A percentile compares a stretch with the other conserved stretches of the same genome.
These are phyloP conservation scores for Mortierella sp. DNA, from an alignment of 371 early-diverging fungal genomes.

Conservation along the genomic window DNA sequence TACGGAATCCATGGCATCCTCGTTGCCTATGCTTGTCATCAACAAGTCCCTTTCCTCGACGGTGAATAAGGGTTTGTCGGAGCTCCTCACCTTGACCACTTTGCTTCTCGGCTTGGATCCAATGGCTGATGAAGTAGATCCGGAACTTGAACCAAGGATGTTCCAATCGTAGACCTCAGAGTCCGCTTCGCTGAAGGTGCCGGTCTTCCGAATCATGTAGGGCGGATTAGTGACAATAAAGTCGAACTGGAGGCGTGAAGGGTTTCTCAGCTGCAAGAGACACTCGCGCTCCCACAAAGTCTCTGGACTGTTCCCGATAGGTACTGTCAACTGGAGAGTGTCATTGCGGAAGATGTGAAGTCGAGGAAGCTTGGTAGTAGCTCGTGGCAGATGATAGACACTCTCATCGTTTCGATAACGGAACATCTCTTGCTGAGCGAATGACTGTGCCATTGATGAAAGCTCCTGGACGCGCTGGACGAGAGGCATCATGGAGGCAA, in stretches of 20 bases:
- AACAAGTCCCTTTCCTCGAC: constrained; percentile 5
- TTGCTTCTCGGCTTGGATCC: constrained; percentile 57
- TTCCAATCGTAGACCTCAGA: constrained; percentile 63
- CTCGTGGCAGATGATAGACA: no score
- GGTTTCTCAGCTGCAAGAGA: constrained; percentile 58
- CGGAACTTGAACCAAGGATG: constrained; percentile 56
- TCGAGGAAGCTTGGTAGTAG: constrained; percentile 49
- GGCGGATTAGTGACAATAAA: constrained; percentile 77
- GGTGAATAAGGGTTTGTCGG: constrained; percentile 24
- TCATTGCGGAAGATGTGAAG: constrained; percentile 69
- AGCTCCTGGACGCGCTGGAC: constrained; percentile 26
- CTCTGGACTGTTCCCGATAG: constrained; percentile 17
- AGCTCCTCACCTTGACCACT: constrained; percentile 43
- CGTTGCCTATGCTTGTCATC: constrained; percentile 11
- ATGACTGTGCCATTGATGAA: constrained; percentile 6
- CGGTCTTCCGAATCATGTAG: constrained; percentile 74
- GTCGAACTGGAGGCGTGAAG: constrained; percentile 59
- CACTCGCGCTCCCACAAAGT: constrained; percentile 57
- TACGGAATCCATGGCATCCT: constrained; percentile 14
- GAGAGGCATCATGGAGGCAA: constrained; percentile 39
- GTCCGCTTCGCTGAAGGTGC: constrained; percentile 67
- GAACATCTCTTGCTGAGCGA: constrained; percentile 56
- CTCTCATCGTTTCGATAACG: constrained; percentile 55
- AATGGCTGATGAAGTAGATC: constrained; percentile 32
- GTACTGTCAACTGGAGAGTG: constrained; percentile 59